These are phyloP conservation scores for Keqinozyma sinolaborantium DNA, from an alignment of 1,139 yeast species.

Conservation along the genomic window DNA sequence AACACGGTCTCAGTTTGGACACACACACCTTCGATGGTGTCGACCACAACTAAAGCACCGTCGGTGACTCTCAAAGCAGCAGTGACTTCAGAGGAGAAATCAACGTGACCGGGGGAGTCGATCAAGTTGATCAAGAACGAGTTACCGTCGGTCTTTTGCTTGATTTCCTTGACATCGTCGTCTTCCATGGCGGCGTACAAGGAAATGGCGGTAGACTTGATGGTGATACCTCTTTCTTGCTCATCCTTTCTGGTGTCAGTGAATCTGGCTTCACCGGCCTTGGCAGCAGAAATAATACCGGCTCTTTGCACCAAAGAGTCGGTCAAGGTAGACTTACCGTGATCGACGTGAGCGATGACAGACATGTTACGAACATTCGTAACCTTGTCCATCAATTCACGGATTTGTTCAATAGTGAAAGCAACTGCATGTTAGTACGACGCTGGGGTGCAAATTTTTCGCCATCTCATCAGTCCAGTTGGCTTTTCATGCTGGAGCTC, in stretches of 20 bases:
- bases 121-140: conserved; percentile 96
- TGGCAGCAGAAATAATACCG: conserved; percentile 99
- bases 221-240: conserved; percentile 99
- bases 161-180: conserved; percentile 91
- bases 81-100: conserved; percentile 99
- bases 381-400: conserved; percentile 98
- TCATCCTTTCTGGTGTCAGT: conserved; percentile 99
- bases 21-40: conserved; percentile 99
- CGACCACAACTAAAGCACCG: conserved; percentile 99
- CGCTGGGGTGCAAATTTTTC: conserved; percentile 66
- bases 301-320: conserved; percentile 99
- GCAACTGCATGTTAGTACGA: conserved; percentile 43
- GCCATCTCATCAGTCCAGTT: no score
- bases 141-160: conserved; percentile 93
- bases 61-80: conserved; percentile 99
- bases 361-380: conserved; percentile 99
- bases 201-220: conserved; percentile 98
- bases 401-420: conserved; percentile 89
- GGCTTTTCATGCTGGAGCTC: no score
- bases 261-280: conserved; percentile 99
- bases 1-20: conserved; percentile 99
- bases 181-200: conserved; percentile 87
- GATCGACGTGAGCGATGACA: conserved; percentile 99
- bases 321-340: conserved; percentile 99
- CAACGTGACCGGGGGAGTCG: conserved; percentile 99